These are phyloP conservation scores for Magnolia changhungtana DNA, from an alignment of 164 flowering plant genomes.

Conservation along the genomic window DNA sequence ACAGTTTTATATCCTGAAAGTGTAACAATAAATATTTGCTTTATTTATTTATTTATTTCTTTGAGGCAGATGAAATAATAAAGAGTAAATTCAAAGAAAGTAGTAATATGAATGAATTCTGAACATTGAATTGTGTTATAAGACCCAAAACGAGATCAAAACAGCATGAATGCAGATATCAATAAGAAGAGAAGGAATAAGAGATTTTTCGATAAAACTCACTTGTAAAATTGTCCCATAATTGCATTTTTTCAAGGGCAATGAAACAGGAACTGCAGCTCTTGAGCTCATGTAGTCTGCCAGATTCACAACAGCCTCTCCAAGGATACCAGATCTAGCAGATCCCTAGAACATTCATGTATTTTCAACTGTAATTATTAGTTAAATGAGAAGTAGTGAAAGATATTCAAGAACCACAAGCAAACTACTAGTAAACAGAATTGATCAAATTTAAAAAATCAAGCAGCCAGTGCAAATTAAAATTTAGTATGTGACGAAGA, in stretches of 20 bases:
- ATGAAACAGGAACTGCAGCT: conserved; percentile 33
- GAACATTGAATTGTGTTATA: background rate
- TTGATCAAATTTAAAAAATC: background rate
- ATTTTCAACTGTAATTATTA: background rate
- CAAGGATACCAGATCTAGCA: conserved; percentile 54
- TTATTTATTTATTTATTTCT: background rate
- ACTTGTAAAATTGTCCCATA: conserved; percentile 54
- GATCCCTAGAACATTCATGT: conserved; percentile 40
- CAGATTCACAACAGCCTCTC: conserved; percentile 50
- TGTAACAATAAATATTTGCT: background rate
- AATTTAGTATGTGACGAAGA: background rate
- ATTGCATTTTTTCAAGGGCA: conserved; percentile 52
- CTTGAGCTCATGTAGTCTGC: conserved; percentile 33
- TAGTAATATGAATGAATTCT: background rate
- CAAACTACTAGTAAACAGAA: background rate
- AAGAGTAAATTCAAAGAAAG: background rate
- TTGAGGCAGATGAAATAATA: background rate
- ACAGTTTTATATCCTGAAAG: too few relatives aligned
- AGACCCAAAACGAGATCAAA: background rate
- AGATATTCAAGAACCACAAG: background rate
- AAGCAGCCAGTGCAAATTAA: background rate
- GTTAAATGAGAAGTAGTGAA: background rate
- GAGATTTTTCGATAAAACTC: conserved; percentile 15
- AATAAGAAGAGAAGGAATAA: background rate
- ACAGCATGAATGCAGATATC: background rate